Evolutionary conservation across 2,329 filamentous ascomycete genomes (phyloP).

Genomic region (Aspergillus caelatus): DNA sequence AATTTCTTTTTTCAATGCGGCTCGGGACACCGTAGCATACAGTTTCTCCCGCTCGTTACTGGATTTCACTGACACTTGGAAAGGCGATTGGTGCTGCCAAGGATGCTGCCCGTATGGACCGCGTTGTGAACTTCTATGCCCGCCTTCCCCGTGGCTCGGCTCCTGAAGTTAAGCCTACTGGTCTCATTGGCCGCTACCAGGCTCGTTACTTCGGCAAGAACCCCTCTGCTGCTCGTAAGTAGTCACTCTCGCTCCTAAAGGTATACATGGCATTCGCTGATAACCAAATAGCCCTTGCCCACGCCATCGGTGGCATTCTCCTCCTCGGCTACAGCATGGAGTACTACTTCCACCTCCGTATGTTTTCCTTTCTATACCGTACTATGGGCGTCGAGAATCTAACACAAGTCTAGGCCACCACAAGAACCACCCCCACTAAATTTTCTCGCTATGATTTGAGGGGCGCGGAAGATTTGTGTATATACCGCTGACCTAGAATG

Average conservation of each 20-base stretch:
- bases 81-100: conserved; percentile 93
- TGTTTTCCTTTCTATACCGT: conserved; percentile 44
- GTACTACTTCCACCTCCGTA: conserved; percentile 99
- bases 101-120: conserved; percentile 96
- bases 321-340: conserved; percentile 91
- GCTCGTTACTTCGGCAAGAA: conserved; percentile 92
- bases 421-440: conserved; percentile 99
- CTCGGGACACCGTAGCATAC: conserved; percentile 14
- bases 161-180: conserved; percentile 78
- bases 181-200: conserved; percentile 86
- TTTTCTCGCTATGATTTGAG: conserved; percentile 19
- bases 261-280: neutral
- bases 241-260: neutral
- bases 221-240: conserved; percentile 82
- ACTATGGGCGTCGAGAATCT: conserved; percentile 5
- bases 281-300: conserved; percentile 72
- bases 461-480: conserved; percentile 40
- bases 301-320: conserved; percentile 77
- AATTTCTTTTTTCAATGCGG: conserved; percentile 26
- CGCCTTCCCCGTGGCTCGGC: conserved; percentile 92
- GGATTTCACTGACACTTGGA: conserved; percentile 38
- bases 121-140: conserved; percentile 98
- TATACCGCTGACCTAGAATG: conserved; percentile 41
- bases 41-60: conserved; percentile 5
- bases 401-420: conserved; percentile 74